These are phyloP conservation scores for Gynandropsis gynandra DNA, from an alignment of 345 rosid species.

Conservation along the genomic window DNA sequence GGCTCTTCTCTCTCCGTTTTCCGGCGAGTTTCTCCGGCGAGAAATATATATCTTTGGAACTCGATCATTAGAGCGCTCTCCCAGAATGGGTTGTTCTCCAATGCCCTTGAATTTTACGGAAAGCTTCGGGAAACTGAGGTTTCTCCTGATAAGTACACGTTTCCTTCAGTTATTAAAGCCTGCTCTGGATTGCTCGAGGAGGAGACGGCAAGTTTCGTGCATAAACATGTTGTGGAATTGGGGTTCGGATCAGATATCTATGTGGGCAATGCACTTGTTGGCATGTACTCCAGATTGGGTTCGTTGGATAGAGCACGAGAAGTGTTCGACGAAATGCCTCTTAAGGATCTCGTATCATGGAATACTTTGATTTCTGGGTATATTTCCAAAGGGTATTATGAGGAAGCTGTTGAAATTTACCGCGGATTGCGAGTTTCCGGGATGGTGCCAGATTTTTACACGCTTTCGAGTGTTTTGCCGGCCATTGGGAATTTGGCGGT, in stretches of 20 bases:
- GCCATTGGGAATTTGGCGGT: constrained; percentile 47
- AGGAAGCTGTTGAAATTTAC: constrained; percentile 39
- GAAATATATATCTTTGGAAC: constrained; percentile 52
- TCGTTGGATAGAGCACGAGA: constrained; percentile 33
- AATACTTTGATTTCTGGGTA: constrained; percentile 56
- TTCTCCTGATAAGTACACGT: constrained; percentile 47
- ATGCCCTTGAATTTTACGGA: constrained; percentile 41
- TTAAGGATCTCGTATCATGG: constrained; percentile 53
- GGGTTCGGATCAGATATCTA: constrained; percentile 46
- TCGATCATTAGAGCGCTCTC: constrained; percentile 52
- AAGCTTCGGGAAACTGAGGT: constrained; percentile 30
- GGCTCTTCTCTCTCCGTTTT: constrained; percentile 48
- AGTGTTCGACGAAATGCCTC: constrained; percentile 59
- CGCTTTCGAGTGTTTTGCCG: constrained; percentile 49
- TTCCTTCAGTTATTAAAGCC: constrained; percentile 55
- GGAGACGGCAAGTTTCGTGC: constrained; percentile 35
- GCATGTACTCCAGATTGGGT: constrained; percentile 53
- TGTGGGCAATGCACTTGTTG: constrained; percentile 54
- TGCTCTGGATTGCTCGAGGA: constrained; percentile 42
- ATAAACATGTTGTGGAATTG: constrained; percentile 26
- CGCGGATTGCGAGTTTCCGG: constrained; percentile 23
- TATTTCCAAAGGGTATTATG: constrained; percentile 42
- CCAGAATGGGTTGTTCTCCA: constrained; percentile 36
- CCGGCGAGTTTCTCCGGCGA: constrained; percentile 31
- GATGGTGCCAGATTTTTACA: constrained; percentile 43